These are phyloP conservation scores for Escovopsis sp. DNA, from an alignment of 2,329 filamentous ascomycete species.

Conservation along the genomic window DNA sequence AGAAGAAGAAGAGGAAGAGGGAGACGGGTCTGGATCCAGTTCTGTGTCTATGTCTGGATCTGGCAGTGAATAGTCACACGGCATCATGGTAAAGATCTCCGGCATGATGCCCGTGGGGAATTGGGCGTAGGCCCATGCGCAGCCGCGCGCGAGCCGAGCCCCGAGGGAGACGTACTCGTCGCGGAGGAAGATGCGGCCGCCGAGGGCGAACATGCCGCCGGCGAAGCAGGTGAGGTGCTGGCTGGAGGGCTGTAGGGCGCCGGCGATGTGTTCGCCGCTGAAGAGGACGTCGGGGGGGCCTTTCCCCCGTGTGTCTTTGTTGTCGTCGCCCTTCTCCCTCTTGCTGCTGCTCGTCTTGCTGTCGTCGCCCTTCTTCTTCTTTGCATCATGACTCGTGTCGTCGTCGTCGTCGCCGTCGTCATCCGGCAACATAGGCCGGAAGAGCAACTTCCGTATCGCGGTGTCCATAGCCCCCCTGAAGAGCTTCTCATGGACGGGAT, in stretches of 20 bases:
- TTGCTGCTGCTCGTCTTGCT: too few species aligned
- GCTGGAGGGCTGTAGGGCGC: slow-evolving; percentile 14
- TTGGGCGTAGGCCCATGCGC: slow-evolving; percentile 40
- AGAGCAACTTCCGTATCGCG: slow-evolving; percentile 48
- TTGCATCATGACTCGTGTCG: too few species aligned
- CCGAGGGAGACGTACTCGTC: slow-evolving; percentile 32
- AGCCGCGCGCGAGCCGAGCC: slow-evolving; percentile 35
- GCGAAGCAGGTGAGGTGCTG: slow-evolving; percentile 41
- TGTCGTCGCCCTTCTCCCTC: too few species aligned
- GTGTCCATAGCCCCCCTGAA: slow-evolving; percentile 50
- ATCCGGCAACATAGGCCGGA: slow-evolving; percentile 49
- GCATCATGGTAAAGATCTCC: slow-evolving; percentile 32
- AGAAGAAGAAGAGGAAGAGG: too few species aligned
- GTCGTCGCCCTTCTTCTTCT: too few species aligned
- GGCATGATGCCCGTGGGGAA: slow-evolving; percentile 44
- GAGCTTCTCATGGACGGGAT: slow-evolving; percentile 45
- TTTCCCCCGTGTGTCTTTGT: too few species aligned
- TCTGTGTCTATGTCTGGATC: too few species aligned
- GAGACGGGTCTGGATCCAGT: too few species aligned
- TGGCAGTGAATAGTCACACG: slow-evolving; percentile 26
- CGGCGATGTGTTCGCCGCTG: slow-evolving; percentile 15
- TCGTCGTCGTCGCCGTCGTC: slow-evolving; percentile 17
- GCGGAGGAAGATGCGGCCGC: slow-evolving; percentile 40
- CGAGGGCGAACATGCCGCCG: slow-evolving; percentile 54
- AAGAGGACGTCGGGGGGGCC: slow-evolving; percentile 45